Conservation (phyloP, 768 basidiomycete species). For the Suillus plorans region DNA sequence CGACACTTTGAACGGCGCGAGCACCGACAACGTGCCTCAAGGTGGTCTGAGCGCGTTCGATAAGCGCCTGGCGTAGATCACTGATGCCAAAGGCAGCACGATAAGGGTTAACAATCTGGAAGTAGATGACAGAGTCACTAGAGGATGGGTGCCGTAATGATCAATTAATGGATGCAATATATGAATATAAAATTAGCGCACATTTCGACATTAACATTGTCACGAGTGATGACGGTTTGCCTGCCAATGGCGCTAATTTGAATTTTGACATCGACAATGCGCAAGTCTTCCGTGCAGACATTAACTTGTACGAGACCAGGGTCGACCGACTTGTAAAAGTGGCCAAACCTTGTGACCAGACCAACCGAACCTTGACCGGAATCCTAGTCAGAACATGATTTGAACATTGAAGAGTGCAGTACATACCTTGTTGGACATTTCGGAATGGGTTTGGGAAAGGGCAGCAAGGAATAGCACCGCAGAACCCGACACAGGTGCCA, state of each 20-base stretch:
- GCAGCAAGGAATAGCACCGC: slow-evolving; percentile 81
- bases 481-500: slow-evolving; percentile 63
- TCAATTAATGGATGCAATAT: slow-evolving; percentile 5
- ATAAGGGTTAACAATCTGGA: slow-evolving; percentile 88
- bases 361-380: slow-evolving; percentile 71
- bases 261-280: slow-evolving; percentile 92
- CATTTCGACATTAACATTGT: slow-evolving; percentile 96
- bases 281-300: slow-evolving; percentile 88
- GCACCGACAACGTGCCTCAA: slow-evolving; percentile 97
- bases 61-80: slow-evolving; percentile 82
- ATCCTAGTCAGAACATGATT: slow-evolving; percentile 18
- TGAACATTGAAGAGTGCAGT: slow-evolving; percentile 5
- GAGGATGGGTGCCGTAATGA: slow-evolving; percentile 11
- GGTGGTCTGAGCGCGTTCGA: slow-evolving; percentile 90
- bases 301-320: slow-evolving; percentile 92
- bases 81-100: slow-evolving; percentile 92
- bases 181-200: slow-evolving; percentile 33
- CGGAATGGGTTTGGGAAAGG: slow-evolving; percentile 85
- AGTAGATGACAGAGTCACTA: slow-evolving; percentile 92
- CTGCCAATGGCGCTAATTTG: slow-evolving; percentile 87
- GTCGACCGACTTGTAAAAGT: slow-evolving; percentile 96
- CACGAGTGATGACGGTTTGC: slow-evolving; percentile 90
- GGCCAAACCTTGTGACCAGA: slow-evolving; percentile 88
- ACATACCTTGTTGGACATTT: slow-evolving; percentile 77
- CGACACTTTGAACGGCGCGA: slow-evolving; percentile 90